Base-by-base conservation (phyloP, 495 filamentous ascomycete species). In the Penicillium robsamsonii region DNA sequence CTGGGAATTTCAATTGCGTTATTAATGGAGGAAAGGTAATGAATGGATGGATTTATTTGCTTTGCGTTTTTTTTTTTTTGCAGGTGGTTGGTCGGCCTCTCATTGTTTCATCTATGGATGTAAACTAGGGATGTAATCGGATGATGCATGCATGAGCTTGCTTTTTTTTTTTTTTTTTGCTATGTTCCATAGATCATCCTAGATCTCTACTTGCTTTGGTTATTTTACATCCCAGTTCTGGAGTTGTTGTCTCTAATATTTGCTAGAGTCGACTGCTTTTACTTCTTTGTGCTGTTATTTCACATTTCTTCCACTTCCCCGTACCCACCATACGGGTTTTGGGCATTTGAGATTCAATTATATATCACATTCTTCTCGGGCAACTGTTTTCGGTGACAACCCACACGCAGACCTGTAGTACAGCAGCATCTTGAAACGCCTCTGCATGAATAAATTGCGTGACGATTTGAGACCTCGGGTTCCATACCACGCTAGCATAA, bases 151-250 rank as follows among this genome's bases (percentile, higher is more conserved):
- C n/a, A 49, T 49, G 27, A 20, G 45, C 30, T 37, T 49, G 46
- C 18, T 29, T 20, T 51, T 40, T 51, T 52, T 31, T 53, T 27
- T 27, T 48, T 31, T 27, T 45, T n/a, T 46, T 31, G 24, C 44
- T 29, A 2, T 46, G 2, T 29, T 46, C 25, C 15, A 29, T 9
- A n/a, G 6, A 4, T 3, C 15, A 15, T 10, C 22, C 22, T 27
- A 17, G 44, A 1, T 46, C 5, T 9, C 1, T n/a, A n/a, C 35
- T 38, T 38, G n/a, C 3, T 17, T 7, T 8, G 5, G 3, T 38
- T 38, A 38, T 38, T 38, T 38, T 6, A 38, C 17, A 38, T 38
- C 7, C n/a, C 15, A 38, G n/a, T n/a, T 7, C 15, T 17, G 6
- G 15, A 38, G 7, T 1, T 17, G n/a, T 5, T 17, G n/a, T 17